Evolutionary conservation across 2,329 filamentous ascomycete species (phyloP), one percentile per base, ranked within the genome.

Genomic region (Aspergillus phoenicis): DNA sequence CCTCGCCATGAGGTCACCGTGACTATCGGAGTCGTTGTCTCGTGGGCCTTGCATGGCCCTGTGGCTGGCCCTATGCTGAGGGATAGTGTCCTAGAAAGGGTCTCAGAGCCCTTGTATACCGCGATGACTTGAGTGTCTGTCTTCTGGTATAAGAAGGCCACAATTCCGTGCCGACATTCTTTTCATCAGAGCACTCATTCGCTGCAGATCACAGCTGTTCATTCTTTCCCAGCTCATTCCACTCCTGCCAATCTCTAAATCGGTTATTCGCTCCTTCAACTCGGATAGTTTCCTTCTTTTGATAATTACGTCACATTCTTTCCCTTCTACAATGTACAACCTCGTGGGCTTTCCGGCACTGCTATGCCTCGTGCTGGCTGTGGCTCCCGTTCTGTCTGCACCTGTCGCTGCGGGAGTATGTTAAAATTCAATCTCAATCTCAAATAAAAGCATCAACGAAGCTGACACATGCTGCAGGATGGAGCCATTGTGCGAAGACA

Each of bases 301-400:
- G 5, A 13, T 45, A 52, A 33, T 5, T 15, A 43, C 15, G 11
- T 36, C 33, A 36, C 36, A 28, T n/a, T 45, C 48, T 39, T 17
- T 41, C 2, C 39, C 10, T 51, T 51, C 24, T 59, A 68, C 24
- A 59, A 75, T 71, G 70, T 65, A 67, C 58, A 66, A 65, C 55
- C 60, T 64, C 52, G 69, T 70, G 63, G 68, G 54, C 52, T 45
- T 71, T 61, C 70, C 71, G 8, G 66, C 71, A 56, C 65, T 73
- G 45, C 39, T 75, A 59, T 74, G 70, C 67, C 69, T 75, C 2
- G 47, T 72, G 24, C 65, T 75, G 33, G 64, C 71, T 47, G 62
- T 71, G 30, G 67, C 66, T 45, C 73, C 67, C 2, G 71, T 73
- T 15, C 63, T 75, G 24, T 62, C 73, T n/a, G 68, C 63, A n/a